Evolutionary conservation across 2,329 filamentous ascomycete species (phyloP), one percentile per base, ranked within the genome.

Genomic region (Aspergillus arachidicola): DNA sequence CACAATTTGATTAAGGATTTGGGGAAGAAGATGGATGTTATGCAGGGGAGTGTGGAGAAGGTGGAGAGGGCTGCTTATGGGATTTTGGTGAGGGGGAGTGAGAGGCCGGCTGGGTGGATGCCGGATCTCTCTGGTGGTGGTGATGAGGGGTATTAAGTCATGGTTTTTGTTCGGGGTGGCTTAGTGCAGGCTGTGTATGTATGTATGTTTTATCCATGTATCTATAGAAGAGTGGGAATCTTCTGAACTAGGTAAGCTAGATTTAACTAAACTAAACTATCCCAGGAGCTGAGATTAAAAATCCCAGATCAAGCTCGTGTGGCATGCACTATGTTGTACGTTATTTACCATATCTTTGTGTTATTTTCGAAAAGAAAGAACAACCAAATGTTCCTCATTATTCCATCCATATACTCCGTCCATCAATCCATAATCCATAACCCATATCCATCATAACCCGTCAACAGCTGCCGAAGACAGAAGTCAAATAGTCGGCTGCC

Each of bases 41-140:
- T 97, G 91, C 86, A 89, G 72, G 87, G 87, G 73, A 96, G 93
- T 76, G 93, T 99, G 30, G 89, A 91, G 73, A 99, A 99, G 84
- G 95, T 99, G 12, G 95, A 99, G 84, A 89, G 87, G 68, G 87
- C 94, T 28, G 89, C 93, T 34, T 99, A 98, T 77, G 93, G 93
- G 4, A 87, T 97, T 69, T 88, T 90, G 34, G 91, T 99, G 26
- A 85, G 95, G 58, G 94, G 94, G 0, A 91, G 90, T 58, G 95
- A 99, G 82, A 83, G 93, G 66, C 94, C 94, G 0, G 92, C 91
- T 74, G 94, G 94, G 0, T 98, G 94, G 94, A 86, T 95, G 74
- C 94, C 94, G 4, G 94, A 97, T 74, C 78, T 92, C 74, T 79
- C 80, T 28, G 80, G 72, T 26, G 78, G 78, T 23, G 75, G 75